Percentiles rank a stretch among this genome's conserved stretches.
Conservation (phyloP, 129 eudicot species). For the Heracleum sosnowskyi region DNA sequence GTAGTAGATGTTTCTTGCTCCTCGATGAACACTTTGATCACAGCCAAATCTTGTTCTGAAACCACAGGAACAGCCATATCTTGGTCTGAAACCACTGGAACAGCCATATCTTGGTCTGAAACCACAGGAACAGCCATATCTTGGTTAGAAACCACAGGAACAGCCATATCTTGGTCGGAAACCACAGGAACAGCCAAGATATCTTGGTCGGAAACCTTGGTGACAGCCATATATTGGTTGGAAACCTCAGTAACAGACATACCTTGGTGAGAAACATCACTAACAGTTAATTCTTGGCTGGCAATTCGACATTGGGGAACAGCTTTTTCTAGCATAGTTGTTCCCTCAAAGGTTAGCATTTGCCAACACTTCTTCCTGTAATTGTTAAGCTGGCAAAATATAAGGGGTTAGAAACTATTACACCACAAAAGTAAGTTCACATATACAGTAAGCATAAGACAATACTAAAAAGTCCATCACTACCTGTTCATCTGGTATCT, state of each 20-base stretch:
- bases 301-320: constrained; percentile 41
- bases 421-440: not conserved
- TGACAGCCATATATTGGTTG: not conserved
- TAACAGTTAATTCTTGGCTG: constrained; percentile 16
- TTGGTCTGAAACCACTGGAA: constrained; percentile 16
- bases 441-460: not conserved
- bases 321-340: constrained; percentile 67
- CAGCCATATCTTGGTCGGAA: constrained; percentile 20
- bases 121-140: not conserved
- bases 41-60: not conserved
- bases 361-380: constrained; percentile 54
- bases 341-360: constrained; percentile 69
- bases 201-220: not conserved
- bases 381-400: constrained; percentile 41
- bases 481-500: constrained; percentile 50
- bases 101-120: constrained; percentile 12
- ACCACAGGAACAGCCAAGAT: constrained; percentile 25
- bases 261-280: constrained; percentile 17
- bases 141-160: not conserved
- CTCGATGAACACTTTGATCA: not conserved
- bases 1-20: constrained; percentile 17
- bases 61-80: not conserved
- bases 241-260: not conserved
- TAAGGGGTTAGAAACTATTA: not conserved
- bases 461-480: not conserved